phyloP scores from a whole-genome alignment of 129 eudicot species.

The Silybum marianum region DNA sequence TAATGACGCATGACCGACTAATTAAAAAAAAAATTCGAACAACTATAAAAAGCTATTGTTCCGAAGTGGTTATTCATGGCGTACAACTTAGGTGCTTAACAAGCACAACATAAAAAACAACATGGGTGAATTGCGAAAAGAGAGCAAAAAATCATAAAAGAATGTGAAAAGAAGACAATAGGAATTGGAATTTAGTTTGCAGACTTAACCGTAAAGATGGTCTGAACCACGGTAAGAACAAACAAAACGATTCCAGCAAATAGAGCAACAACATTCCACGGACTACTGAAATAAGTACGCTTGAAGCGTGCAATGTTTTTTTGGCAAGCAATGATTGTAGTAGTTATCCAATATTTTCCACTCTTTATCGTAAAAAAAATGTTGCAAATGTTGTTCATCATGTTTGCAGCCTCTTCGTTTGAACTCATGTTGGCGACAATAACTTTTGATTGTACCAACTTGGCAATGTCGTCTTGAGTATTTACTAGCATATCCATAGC shows the following conservation, averaged over 20 bases:
- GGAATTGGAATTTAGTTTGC: neutral
- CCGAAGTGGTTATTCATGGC: neutral
- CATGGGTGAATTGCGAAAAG: neutral
- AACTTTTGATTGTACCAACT: constrained; percentile 3
- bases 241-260: neutral
- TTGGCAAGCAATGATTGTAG: neutral
- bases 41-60: neutral
- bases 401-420: neutral
- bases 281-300: constrained; percentile 3
- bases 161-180: too few species aligned
- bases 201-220: neutral
- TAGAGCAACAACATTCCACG: neutral
- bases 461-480: neutral
- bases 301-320: neutral
- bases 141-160: too few species aligned
- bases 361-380: neutral
- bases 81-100: neutral
- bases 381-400: constrained; percentile 10
- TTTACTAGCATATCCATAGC: constrained; percentile 1
- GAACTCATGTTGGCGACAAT: neutral
- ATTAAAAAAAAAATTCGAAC: neutral
- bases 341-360: neutral
- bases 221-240: constrained; percentile 6
- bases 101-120: neutral
- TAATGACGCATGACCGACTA: too few species aligned